Evolutionary conservation across 192 early-diverging fungal species (phyloP).

Genomic region (Coemansia sp.): DNA sequence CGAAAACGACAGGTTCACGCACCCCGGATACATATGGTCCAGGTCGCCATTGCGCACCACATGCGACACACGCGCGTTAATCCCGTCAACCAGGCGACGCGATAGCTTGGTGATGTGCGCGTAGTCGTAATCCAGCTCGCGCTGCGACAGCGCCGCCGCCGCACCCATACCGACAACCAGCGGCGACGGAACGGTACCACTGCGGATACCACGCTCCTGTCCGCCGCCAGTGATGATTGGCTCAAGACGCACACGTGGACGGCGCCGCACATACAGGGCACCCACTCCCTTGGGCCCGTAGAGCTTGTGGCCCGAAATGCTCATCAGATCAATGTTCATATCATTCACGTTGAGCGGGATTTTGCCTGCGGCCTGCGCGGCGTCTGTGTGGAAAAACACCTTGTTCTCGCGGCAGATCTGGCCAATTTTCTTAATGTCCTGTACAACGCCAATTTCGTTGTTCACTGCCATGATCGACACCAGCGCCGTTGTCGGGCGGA

Average conservation of each 20-base stretch:
- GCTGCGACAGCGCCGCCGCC: conserved; percentile 73
- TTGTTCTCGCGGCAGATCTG: conserved; percentile 80
- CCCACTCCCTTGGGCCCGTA: conserved; percentile 99
- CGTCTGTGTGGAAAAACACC: conserved; percentile 96
- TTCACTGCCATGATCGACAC: conserved; percentile 97
- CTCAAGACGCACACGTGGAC: conserved; percentile 90
- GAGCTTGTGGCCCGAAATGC: conserved; percentile 95
- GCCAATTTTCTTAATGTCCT: conserved; percentile 90
- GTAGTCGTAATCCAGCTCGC: conserved; percentile 86
- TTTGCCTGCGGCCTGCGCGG: conserved; percentile 95
- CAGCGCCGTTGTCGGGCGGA: conserved; percentile 85
- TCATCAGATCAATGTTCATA: conserved; percentile 94
- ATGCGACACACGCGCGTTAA: conserved; percentile 72
- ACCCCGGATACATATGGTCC: conserved; percentile 77
- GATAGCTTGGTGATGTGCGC: conserved; percentile 71
- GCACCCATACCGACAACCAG: conserved; percentile 88
- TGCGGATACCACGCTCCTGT: conserved; percentile 91
- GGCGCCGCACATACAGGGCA: conserved; percentile 86
- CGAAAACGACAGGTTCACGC: conserved; percentile 94
- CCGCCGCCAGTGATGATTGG: conserved; percentile 91
- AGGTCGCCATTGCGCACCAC: conserved; percentile 91
- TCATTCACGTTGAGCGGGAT: conserved; percentile 88
- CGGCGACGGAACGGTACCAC: conserved; percentile 91
- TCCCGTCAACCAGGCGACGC: conserved; percentile 75
- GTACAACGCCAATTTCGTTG: conserved; percentile 97